Conservation (phyloP, 179 eudicot species). For the Beta lomatogona region DNA sequence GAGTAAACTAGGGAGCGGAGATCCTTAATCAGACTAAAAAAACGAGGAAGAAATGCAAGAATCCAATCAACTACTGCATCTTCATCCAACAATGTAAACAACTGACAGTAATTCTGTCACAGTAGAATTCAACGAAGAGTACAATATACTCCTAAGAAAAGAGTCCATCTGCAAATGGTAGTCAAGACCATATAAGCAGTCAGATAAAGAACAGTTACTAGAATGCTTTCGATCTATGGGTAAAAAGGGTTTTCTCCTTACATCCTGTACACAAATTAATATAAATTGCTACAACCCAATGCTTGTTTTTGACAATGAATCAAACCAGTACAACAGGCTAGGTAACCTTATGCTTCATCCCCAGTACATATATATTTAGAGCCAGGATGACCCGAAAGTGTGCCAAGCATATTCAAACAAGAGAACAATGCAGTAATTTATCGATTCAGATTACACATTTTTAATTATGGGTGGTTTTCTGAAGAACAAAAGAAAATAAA, state of each 20-base stretch:
- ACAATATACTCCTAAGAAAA: not conserved
- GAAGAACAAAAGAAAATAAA: not conserved
- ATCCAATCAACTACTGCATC: not conserved
- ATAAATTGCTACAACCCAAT: not conserved
- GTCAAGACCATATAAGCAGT: not conserved
- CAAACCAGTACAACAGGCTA: not conserved
- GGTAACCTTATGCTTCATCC: not conserved
- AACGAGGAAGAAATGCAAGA: not conserved
- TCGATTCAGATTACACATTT: not conserved
- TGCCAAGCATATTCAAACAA: not conserved
- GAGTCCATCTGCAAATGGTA: not conserved
- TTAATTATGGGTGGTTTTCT: not conserved
- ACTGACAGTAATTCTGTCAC: not conserved
- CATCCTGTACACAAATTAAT: not conserved
- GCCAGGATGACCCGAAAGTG: not conserved
- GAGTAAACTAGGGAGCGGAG: not conserved
- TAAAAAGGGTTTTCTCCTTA: not conserved
- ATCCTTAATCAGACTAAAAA: not conserved
- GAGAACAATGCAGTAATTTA: not conserved
- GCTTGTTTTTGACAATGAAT: not conserved
- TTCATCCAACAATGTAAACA: not conserved
- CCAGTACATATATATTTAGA: not conserved
- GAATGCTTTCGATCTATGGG: not conserved
- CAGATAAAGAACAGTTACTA: not conserved
- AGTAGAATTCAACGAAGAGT: not conserved